Conservation (phyloP, 2,329 filamentous ascomycete species). For the Graphilbum fragrans region DNA sequence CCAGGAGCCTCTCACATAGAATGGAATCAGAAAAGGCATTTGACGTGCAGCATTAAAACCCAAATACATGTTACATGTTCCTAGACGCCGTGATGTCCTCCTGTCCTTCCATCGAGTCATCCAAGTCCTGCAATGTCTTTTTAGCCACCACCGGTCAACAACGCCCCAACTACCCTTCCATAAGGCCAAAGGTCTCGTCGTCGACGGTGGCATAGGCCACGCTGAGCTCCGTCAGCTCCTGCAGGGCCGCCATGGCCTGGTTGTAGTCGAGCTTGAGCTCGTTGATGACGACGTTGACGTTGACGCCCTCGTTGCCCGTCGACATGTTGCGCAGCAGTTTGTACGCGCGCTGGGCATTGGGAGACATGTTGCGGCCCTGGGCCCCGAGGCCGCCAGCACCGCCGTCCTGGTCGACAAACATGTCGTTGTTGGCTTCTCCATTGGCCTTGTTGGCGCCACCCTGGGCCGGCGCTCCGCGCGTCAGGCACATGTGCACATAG, state of each 20-base stretch:
- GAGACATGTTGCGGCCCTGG: conserved; percentile 32
- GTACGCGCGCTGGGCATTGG: conserved; percentile 57
- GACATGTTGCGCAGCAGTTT: conserved; percentile 52
- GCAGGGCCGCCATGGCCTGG: conserved; percentile 65
- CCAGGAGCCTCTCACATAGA: no score
- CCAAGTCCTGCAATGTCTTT: not conserved
- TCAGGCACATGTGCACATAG: conserved; percentile 76
- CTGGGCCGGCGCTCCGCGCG: conserved; percentile 47
- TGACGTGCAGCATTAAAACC: no score
- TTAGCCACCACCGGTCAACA: not conserved
- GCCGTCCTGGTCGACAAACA: conserved; percentile 38
- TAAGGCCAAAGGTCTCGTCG: conserved; percentile 59
- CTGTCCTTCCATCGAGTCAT: no score
- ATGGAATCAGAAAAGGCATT: no score
- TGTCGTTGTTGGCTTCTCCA: conserved; percentile 29
- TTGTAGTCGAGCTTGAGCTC: conserved; percentile 51
- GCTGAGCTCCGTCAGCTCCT: conserved; percentile 64
- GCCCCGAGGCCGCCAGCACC: conserved; percentile 25
- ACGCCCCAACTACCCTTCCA: not conserved
- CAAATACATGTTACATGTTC: no score
- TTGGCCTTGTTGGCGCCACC: conserved; percentile 21
- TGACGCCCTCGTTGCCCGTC: conserved; percentile 70
- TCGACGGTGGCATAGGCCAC: conserved; percentile 85
- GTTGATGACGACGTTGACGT: conserved; percentile 64
- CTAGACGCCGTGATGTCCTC: no score